Percentiles rank a stretch among this genome's conserved stretches.
Evolutionary conservation across 192 early-diverging fungal species (phyloP).

Genomic region (Rhizophagus sp.): DNA sequence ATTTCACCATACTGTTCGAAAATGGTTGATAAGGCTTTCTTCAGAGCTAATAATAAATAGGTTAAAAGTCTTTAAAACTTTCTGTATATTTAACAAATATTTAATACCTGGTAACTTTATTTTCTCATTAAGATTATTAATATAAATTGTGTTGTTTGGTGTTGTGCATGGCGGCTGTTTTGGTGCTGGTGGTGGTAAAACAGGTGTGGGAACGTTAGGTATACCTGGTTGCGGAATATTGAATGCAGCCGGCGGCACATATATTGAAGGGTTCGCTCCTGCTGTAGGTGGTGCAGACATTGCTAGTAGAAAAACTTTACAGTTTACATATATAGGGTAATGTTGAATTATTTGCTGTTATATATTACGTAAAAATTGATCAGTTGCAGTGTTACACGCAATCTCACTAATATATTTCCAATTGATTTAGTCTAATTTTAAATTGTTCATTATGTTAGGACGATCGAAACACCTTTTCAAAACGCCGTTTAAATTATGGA

Average conservation of each 20-base stretch:
- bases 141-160: slow-evolving; percentile 73
- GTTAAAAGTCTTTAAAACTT: not conserved
- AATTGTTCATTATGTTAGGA: not conserved
- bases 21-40: slow-evolving; percentile 69
- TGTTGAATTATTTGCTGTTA: no score
- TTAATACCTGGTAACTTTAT: slow-evolving; percentile 57
- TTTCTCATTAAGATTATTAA: slow-evolving; percentile 82
- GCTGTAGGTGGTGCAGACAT: not conserved
- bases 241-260: not conserved
- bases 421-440: no score
- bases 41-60: slow-evolving; percentile 54
- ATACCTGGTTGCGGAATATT: not conserved
- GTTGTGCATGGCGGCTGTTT: slow-evolving; percentile 64
- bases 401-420: no score
- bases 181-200: slow-evolving; percentile 32
- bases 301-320: not conserved
- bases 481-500: not conserved
- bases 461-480: not conserved
- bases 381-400: no score
- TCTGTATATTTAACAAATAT: not conserved
- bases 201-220: slow-evolving; percentile 2
- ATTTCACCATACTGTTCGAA: slow-evolving; percentile 87
- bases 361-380: no score
- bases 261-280: not conserved
- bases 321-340: no score